Evolutionary conservation across 805 yeast genomes (phyloP).

Genomic region (Nakazawaea ishiwadae): DNA sequence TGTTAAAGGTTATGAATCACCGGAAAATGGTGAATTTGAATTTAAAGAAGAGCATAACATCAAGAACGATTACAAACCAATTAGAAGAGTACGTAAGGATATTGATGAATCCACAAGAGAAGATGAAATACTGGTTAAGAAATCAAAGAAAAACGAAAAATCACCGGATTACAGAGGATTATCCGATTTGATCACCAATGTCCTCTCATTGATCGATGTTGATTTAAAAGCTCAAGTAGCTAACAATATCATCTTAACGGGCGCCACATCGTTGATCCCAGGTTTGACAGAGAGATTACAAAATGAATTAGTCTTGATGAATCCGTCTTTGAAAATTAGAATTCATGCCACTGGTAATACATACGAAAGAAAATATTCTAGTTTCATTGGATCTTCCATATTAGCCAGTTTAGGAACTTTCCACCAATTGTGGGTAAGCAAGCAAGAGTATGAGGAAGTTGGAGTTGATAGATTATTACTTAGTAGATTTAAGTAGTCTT

Average conservation of each 20-base stretch:
- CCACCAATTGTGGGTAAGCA: constrained; percentile 93
- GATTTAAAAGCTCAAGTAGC: constrained; percentile 83
- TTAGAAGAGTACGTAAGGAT: constrained; percentile 14
- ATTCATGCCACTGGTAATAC: constrained; percentile 77
- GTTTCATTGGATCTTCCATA: constrained; percentile 93
- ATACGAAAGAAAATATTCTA: constrained; percentile 70
- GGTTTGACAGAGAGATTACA: constrained; percentile 76
- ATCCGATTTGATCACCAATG: constrained; percentile 55
- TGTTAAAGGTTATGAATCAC: constrained; percentile 27
- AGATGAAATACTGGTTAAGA: not conserved
- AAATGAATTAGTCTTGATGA: constrained; percentile 58
- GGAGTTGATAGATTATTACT: constrained; percentile 77
- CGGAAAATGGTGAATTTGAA: constrained; percentile 51
- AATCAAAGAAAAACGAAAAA: constrained; percentile 3
- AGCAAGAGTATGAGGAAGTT: constrained; percentile 80
- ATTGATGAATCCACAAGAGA: constrained; percentile 1
- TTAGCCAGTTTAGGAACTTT: constrained; percentile 86
- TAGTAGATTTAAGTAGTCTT: constrained; percentile 69
- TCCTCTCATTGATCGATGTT: constrained; percentile 61
- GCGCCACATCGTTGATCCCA: constrained; percentile 76
- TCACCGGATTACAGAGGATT: constrained; percentile 36
- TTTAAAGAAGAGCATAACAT: constrained; percentile 13
- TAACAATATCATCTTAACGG: constrained; percentile 83
- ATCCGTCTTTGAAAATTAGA: constrained; percentile 84
- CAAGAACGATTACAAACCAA: constrained; percentile 13